A percentile compares a stretch with the other conserved stretches of the same genome.
These are phyloP conservation scores for Stropharia rugosoannulata DNA, from an alignment of 768 basidiomycete species.

Conservation along the genomic window DNA sequence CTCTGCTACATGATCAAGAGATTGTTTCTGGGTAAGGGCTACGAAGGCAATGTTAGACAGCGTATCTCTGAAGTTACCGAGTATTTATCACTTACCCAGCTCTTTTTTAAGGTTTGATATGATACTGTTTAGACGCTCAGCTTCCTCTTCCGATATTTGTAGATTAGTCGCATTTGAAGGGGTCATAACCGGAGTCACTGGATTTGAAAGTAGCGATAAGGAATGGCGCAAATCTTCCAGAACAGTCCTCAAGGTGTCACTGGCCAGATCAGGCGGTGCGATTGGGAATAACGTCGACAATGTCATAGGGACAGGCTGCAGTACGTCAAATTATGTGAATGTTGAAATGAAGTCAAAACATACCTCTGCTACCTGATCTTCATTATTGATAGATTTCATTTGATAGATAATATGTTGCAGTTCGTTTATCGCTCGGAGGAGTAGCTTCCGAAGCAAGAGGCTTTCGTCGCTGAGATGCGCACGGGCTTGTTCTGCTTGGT, in stretches of 20 bases:
- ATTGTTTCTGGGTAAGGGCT: constrained; percentile 43
- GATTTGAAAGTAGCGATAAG: constrained; percentile 28
- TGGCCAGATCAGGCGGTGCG: constrained; percentile 45
- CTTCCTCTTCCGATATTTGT: constrained; percentile 36
- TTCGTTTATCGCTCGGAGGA: constrained; percentile 66
- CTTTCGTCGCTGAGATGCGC: constrained; percentile 66
- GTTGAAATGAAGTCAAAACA: constrained; percentile 7
- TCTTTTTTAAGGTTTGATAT: constrained; percentile 55
- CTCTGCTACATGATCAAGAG: constrained; percentile 39
- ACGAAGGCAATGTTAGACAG: not conserved
- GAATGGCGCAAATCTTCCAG: constrained; percentile 40
- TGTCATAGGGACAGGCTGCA: constrained; percentile 45
- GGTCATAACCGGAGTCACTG: constrained; percentile 17
- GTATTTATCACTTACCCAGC: constrained; percentile 42
- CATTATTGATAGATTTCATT: constrained; percentile 33
- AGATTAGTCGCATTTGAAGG: constrained; percentile 11
- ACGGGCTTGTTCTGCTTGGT: constrained; percentile 70
- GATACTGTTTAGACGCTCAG: constrained; percentile 46
- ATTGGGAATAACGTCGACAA: constrained; percentile 53
- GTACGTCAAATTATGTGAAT: constrained; percentile 9
- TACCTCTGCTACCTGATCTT: constrained; percentile 48
- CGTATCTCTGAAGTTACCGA: not conserved
- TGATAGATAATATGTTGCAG: constrained; percentile 55
- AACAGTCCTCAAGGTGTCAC: constrained; percentile 44
- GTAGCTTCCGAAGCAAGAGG: constrained; percentile 52